Evolutionary conservation across 495 filamentous ascomycete species (phyloP).

Genomic region (Terfezia claveryi): DNA sequence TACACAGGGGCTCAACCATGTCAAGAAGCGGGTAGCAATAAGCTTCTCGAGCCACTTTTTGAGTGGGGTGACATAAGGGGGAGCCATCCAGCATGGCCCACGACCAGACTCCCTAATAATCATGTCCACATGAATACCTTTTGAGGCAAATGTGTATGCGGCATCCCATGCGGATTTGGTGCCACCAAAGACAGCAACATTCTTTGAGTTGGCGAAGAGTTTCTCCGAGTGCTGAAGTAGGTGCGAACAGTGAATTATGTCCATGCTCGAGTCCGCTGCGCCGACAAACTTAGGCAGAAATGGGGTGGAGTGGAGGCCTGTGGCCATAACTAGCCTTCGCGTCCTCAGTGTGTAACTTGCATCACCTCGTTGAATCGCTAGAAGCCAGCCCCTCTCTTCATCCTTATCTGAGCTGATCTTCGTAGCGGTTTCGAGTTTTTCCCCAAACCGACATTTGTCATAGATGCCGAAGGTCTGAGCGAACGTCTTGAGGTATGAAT

Average conservation of each 20-base stretch:
- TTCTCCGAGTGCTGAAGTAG: conserved; percentile 23
- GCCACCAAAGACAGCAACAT: conserved; percentile 43
- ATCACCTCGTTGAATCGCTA: conserved; percentile 15
- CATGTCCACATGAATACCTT: conserved; percentile 50
- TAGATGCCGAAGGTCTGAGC: conserved; percentile 35
- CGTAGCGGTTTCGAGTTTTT: conserved; percentile 31
- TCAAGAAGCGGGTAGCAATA: conserved; percentile 37
- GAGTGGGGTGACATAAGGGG: conserved; percentile 37
- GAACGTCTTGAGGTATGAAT: conserved; percentile 44
- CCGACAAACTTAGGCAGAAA: conserved; percentile 31
- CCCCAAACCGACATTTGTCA: conserved; percentile 30
- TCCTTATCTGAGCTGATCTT: conserved; percentile 13
- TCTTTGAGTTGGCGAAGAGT: conserved; percentile 19
- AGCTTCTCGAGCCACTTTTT: conserved; percentile 43
- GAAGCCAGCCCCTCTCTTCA: conserved; percentile 23
- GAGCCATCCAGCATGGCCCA: conserved; percentile 51
- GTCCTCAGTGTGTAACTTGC: conserved; percentile 21
- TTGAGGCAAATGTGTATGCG: conserved; percentile 42
- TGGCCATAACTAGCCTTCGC: conserved; percentile 44
- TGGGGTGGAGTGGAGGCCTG: conserved; percentile 43
- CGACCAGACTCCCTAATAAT: conserved; percentile 57
- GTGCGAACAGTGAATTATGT: conserved; percentile 42
- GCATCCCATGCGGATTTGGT: conserved; percentile 62
- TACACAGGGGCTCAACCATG: conserved; percentile 43
- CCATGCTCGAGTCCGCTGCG: conserved; percentile 29